phyloP scores from a whole-genome alignment of 148 eudicot genomes.

The Arctostaphylos glauca region DNA sequence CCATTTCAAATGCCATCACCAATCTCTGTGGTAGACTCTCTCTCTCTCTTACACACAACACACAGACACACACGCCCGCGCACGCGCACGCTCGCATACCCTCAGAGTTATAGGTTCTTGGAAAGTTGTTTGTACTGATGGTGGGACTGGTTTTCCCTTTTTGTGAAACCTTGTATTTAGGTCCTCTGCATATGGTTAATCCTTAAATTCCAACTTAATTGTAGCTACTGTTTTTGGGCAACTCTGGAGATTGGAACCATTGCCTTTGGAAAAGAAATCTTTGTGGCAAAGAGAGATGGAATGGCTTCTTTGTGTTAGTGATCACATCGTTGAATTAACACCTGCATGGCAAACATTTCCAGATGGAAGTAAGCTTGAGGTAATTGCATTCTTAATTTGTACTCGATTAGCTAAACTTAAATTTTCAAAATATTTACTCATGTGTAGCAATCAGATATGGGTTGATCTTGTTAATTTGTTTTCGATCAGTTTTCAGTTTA shows the following conservation, averaged over 20 bases:
- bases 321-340: constrained; percentile 86
- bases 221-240: constrained; percentile 88
- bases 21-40: constrained; percentile 69
- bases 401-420: neutral
- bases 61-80: no score
- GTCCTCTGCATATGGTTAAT: neutral
- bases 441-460: neutral
- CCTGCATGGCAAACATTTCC: constrained; percentile 93
- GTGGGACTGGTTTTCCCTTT: neutral
- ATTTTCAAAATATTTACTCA: neutral
- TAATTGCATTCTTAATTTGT: constrained; percentile 18
- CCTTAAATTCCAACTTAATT: neutral
- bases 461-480: neutral
- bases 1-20: constrained; percentile 91
- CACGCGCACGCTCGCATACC: no score
- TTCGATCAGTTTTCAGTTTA: neutral
- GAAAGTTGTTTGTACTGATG: neutral
- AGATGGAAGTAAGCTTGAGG: constrained; percentile 93
- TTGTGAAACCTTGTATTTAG: neutral
- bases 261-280: constrained; percentile 69
- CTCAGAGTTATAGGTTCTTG: neutral
- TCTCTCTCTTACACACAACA: no score
- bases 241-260: constrained; percentile 90
- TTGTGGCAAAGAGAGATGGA: constrained; percentile 99
- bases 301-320: constrained; percentile 82